Base-by-base conservation (phyloP, 176 grass and related monocot species). In the Dactylis glomerata region DNA sequence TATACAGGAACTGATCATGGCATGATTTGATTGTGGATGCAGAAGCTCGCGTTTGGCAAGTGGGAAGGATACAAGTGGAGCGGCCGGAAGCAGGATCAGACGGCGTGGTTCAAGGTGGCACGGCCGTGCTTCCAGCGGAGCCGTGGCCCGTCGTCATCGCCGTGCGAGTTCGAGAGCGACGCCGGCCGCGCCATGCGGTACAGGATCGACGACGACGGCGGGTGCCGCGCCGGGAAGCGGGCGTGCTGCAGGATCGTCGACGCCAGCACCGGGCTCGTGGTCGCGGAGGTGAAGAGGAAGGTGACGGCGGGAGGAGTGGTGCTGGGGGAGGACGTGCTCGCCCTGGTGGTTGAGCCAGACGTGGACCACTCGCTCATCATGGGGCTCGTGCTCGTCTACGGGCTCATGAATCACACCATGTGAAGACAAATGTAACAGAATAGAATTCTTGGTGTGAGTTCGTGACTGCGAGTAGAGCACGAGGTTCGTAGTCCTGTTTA, bases 281-380 rank as follows among this genome's bases (percentile, higher is more conserved):
- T 93, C 23, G 91, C 91, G 16, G 90, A 91, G 88, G 89, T 89
- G 70, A 89, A 84, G 83, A 89, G 88, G 88, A 96, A 96, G 86
- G 66, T 81, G 75, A 89, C 91, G 72, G 85, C 84, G 4, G 49
- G 59, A 19, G 91, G 94, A 10, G 77, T 96, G 46, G 62, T 71
- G 44, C 81, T 93, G 2, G 91, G 94, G 65, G 86, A 93, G n/a
- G 94, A 96, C 75, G 87, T 96, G 38, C 75, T 93, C 44, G 85
- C 77, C 33, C 86, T 97, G 62, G 90, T 67, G 45, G 88, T 91
- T 72, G 95, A 94, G 75, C 84, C 90, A 20, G 85, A 81, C 77
- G 85, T 82, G 42, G 92, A 97, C 88, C 86, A 92, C 34, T 74
- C 88, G 26, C 71, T 97, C 72, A 79, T 94, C 78, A 94, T 97